Conservation (phyloP, 139 green algal species). For the Picochlorum costavermella region DNA sequence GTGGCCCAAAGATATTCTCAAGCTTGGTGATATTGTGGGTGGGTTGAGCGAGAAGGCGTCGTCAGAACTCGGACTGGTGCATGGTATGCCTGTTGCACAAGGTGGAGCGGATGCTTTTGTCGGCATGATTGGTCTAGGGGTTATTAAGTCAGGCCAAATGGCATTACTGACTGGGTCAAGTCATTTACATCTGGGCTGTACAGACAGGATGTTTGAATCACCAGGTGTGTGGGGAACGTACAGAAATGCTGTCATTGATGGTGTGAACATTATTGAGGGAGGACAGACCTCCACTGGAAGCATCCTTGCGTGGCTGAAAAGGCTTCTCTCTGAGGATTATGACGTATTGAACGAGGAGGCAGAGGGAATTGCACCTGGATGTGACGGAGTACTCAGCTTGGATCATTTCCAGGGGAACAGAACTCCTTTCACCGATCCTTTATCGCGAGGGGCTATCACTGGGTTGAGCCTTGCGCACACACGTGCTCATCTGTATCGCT, state of each 20-base stretch:
- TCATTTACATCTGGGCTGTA: constrained; percentile 69
- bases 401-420: constrained; percentile 84
- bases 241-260: constrained; percentile 47
- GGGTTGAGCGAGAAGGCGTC: constrained; percentile 47
- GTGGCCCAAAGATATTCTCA: constrained; percentile 56
- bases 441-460: constrained; percentile 52
- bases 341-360: constrained; percentile 51
- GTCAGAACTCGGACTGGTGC: constrained; percentile 48
- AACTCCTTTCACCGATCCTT: constrained; percentile 69
- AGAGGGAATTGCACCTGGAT: constrained; percentile 45
- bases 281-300: constrained; percentile 71
- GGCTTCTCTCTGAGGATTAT: constrained; percentile 30
- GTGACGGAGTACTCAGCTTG: constrained; percentile 57
- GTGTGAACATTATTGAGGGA: constrained; percentile 63
- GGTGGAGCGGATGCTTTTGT: constrained; percentile 67
- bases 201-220: constrained; percentile 39
- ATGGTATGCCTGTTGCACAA: constrained; percentile 53
- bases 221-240: constrained; percentile 71
- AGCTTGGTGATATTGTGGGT: constrained; percentile 48
- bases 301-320: constrained; percentile 38
- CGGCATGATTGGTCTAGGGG: constrained; percentile 71
- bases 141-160: constrained; percentile 56
- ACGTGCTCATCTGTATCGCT: constrained; percentile 60
- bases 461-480: constrained; percentile 66
- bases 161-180: constrained; percentile 70